Evolutionary conservation across 768 basidiomycete species (phyloP), one percentile per base, ranked within the genome.

Genomic region (Leccinum truebloodii): DNA sequence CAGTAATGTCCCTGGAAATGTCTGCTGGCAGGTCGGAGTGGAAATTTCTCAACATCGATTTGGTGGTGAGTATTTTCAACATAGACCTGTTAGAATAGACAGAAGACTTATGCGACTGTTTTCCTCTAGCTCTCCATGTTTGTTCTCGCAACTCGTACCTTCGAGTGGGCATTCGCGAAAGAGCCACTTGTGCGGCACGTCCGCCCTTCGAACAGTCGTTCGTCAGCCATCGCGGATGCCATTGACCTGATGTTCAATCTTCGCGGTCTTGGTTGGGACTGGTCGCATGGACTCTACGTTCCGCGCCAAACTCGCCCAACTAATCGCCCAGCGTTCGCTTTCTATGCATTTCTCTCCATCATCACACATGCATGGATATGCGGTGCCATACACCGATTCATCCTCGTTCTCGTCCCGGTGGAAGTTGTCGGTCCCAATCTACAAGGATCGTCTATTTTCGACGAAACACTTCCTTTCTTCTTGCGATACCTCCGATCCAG

Each of bases 231-330:
- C 35, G 44, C 58, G 48, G 80, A 89, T 58, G 80, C 81, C 2
- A 62, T 80, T 14, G 86, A 88, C 57, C 77, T 89, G 20, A 63
- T 61, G 26, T 75, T 72, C 64, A 85, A 80, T 60, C 64, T 83
- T 14, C 84, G 88, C 18, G 88, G 87, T 7, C 67, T 76, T 51
- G 86, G 84, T 14, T 89, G 87, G 87, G 73, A 81, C 48, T 87
- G 85, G 81, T 83, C 85, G 2, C 63, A 71, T 30, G 61, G 65
- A 26, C 14, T 68, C 10, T 55, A 67, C 52, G 37, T 73, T 26
- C 70, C 75, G 6, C 69, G 59, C 6, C 80, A 82, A 62, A 78
- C 74, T 10, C 80, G 81, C 20, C 75, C 79, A 2, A 60, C 67
- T 1, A 77, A 80, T 22, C 76, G 69, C 9, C 18, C 59, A 1